Conservation (phyloP, 2,329 filamentous ascomycete species). For the Neophaeococcomyces mojaviensis region DNA sequence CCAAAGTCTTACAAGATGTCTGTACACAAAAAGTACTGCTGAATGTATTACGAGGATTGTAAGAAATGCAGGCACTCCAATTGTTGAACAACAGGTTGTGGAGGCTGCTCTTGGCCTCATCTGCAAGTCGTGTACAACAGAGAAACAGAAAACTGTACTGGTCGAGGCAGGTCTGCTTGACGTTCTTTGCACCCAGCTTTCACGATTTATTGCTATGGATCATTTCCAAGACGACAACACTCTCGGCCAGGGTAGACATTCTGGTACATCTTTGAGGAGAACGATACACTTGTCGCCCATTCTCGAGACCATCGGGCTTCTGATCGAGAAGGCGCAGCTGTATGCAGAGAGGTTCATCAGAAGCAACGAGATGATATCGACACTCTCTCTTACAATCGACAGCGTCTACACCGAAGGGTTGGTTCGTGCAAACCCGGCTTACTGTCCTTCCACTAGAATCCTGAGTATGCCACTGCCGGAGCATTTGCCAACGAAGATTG, state of each 20-base stretch:
- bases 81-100: constrained; percentile 18
- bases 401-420: constrained; percentile 39
- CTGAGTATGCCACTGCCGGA: too few species aligned
- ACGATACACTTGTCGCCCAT: constrained; percentile 54
- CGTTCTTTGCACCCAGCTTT: constrained; percentile 66
- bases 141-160: constrained; percentile 63
- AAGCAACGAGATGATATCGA: constrained; percentile 59
- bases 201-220: constrained; percentile 53
- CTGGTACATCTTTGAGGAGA: not conserved
- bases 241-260: not conserved
- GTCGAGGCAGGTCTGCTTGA: constrained; percentile 69
- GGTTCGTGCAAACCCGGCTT: not conserved
- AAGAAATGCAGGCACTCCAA: constrained; percentile 42
- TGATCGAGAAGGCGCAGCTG: constrained; percentile 72
- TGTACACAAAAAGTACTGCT: constrained; percentile 58
- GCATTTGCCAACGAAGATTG: constrained; percentile 25
- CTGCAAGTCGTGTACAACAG: constrained; percentile 58
- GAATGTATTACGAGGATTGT: constrained; percentile 54
- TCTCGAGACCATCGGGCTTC: constrained; percentile 66
- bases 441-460: too few species aligned
- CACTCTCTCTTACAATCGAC: constrained; percentile 50
- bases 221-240: not conserved
- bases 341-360: constrained; percentile 64
- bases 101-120: constrained; percentile 42
- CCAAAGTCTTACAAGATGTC: constrained; percentile 49